These are phyloP conservation scores for Fusarium armeniacum DNA, from an alignment of 2,329 filamentous ascomycete species.

Conservation along the genomic window DNA sequence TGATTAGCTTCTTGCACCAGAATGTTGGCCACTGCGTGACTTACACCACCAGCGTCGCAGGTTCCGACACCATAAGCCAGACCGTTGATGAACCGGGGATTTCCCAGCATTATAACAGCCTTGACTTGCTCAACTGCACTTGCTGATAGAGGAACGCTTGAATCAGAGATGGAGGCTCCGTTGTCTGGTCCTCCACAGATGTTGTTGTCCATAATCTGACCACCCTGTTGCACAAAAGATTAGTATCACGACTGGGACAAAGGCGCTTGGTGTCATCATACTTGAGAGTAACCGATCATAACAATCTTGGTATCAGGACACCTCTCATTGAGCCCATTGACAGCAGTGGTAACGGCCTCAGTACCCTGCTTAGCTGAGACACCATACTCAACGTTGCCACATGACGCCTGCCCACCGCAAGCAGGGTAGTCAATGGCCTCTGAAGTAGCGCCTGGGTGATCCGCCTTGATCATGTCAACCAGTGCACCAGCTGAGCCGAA, in stretches of 20 bases:
- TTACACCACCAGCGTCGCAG: constrained; percentile 69
- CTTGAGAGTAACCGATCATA: constrained; percentile 73
- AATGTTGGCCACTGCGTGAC: constrained; percentile 31
- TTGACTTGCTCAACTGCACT: constrained; percentile 69
- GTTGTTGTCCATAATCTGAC: constrained; percentile 74
- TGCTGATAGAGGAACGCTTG: constrained; percentile 59
- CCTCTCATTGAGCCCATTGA: constrained; percentile 68
- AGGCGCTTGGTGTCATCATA: constrained; percentile 40
- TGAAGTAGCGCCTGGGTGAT: constrained; percentile 65
- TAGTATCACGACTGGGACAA: not conserved
- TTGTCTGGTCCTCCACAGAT: constrained; percentile 71
- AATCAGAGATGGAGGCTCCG: constrained; percentile 60
- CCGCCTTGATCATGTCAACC: constrained; percentile 63
- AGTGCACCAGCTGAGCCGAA: constrained; percentile 66
- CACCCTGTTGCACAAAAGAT: constrained; percentile 59
- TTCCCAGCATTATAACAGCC: constrained; percentile 75
- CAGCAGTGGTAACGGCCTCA: constrained; percentile 69
- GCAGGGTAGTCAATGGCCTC: constrained; percentile 72
- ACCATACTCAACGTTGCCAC: constrained; percentile 71
- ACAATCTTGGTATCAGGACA: constrained; percentile 72
- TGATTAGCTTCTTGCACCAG: accelerated
- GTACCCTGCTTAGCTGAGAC: constrained; percentile 71
- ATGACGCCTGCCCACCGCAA: constrained; percentile 71
- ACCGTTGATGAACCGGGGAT: constrained; percentile 69
- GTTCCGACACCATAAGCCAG: constrained; percentile 72